phyloP scores from a whole-genome alignment of 1,139 yeast genomes.

The Suhomyces chickasaworum region DNA sequence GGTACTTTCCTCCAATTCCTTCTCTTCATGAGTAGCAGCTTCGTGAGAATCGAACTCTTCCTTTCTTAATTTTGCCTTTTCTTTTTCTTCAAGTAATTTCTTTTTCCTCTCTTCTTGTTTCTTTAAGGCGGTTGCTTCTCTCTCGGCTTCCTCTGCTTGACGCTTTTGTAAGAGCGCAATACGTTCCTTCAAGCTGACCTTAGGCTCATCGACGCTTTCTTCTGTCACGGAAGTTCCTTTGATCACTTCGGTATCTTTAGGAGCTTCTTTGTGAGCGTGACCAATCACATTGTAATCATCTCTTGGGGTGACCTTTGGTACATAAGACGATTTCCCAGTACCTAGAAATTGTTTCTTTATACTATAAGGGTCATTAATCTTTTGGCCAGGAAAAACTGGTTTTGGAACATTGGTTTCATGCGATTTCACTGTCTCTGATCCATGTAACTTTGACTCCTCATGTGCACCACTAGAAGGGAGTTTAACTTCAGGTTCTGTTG shows the following conservation, averaged over 20 bases:
- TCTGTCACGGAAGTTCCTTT: slow-evolving; percentile 23
- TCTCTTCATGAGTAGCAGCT: slow-evolving; percentile 1
- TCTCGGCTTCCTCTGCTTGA: slow-evolving; percentile 79
- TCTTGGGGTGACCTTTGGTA: slow-evolving; percentile 47
- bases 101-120: slow-evolving; percentile 59
- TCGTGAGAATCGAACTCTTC: slow-evolving; percentile 8
- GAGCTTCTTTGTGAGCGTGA: slow-evolving; percentile 32
- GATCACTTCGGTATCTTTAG: slow-evolving; percentile 28
- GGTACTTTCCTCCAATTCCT: slow-evolving; percentile 3
- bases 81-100: slow-evolving; percentile 40
- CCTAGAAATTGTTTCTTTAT: slow-evolving; percentile 48
- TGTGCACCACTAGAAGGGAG: background rate
- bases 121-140: slow-evolving; percentile 62
- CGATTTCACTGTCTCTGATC: background rate
- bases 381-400: slow-evolving; percentile 31
- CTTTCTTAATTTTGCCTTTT: slow-evolving; percentile 14
- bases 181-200: slow-evolving; percentile 81
- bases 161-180: slow-evolving; percentile 80
- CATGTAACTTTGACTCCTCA: background rate
- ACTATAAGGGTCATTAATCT: slow-evolving; percentile 43
- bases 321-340: slow-evolving; percentile 45
- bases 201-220: slow-evolving; percentile 55
- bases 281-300: slow-evolving; percentile 40
- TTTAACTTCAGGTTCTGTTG: background rate
- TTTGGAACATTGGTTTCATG: slow-evolving; percentile 19